These are phyloP conservation scores for Botryotinia convoluta DNA, from an alignment of 2,329 filamentous ascomycete genomes.

Conservation along the genomic window DNA sequence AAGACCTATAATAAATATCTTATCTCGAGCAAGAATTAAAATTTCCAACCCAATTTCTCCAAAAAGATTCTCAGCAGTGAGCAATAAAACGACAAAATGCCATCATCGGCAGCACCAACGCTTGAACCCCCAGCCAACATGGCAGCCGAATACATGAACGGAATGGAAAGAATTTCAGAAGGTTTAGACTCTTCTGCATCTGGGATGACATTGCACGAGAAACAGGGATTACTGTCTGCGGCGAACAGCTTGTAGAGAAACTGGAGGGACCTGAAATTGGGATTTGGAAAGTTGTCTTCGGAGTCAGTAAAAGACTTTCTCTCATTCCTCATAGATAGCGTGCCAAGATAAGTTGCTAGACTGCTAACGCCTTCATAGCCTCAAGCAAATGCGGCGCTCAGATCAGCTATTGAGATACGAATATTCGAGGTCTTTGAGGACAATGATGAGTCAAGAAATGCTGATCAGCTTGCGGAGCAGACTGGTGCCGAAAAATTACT, in stretches of 20 bases:
- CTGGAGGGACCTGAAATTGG: not conserved
- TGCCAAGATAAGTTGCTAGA: no score
- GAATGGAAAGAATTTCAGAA: not conserved
- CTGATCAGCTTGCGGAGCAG: not conserved
- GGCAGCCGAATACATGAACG: not conserved
- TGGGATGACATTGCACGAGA: not conserved
- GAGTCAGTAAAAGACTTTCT: not conserved
- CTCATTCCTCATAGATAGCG: no score
- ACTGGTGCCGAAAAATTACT: not conserved
- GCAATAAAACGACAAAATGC: not conserved
- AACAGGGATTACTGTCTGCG: not conserved
- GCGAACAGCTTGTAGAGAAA: conserved; percentile 3
- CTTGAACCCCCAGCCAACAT: not conserved
- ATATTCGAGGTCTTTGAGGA: conserved; percentile 6
- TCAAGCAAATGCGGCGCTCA: conserved; percentile 3
- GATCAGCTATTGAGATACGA: not conserved
- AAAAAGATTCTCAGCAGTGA: not conserved
- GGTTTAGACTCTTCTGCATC: not conserved
- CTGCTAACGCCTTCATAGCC: not conserved
- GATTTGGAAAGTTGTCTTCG: not conserved
- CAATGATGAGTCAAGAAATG: not conserved
- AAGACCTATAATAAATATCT: no score
- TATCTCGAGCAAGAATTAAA: no score
- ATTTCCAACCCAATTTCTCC: not conserved
- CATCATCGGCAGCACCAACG: not conserved